A percentile compares a stretch with the other conserved stretches of the same genome.
Conservation (phyloP, 176 grass and related monocot genomes). For the Hordeum vulgare region MorexV3_pseudomolecules_assembly NC_058518.1:408862085-408862584, state of each 20-base stretch:
- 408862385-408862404: neutral
- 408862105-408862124: neutral
- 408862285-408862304: neutral
- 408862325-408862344: neutral
- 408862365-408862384: neutral
- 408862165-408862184: neutral
- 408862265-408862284: neutral
- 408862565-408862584: slow-evolving; percentile 19
- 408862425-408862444: neutral
- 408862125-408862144: slow-evolving; percentile 2
- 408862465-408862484: slow-evolving; percentile 89
- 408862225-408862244: neutral
- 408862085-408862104: neutral
- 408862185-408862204: neutral
- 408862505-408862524: slow-evolving; percentile 73
- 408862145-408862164: neutral
- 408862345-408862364: neutral
- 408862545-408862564: slow-evolving; percentile 64
- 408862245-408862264: neutral
- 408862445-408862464: slow-evolving; percentile 15
- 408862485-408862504: slow-evolving; percentile 87
- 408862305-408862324: neutral
- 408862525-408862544: slow-evolving; percentile 86
- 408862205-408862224: neutral
- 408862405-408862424: neutral